Evolutionary conservation across 1,284 basidiomycete species (phyloP).

Genomic region (Ustilago shanxiensis): DNA sequence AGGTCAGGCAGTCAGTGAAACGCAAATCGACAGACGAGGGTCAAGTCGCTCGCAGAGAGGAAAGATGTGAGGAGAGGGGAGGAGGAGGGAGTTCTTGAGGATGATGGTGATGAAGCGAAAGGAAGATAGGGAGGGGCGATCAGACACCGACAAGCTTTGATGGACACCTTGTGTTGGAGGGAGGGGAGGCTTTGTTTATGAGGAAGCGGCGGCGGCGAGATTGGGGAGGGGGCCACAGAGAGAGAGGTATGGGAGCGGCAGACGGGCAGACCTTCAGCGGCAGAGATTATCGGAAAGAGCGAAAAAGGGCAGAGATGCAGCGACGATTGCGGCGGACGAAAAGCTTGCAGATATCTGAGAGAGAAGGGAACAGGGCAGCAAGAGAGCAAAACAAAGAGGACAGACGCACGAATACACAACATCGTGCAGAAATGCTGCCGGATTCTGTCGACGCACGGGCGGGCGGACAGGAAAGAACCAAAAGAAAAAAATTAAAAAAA

Average conservation of each 20-base stretch:
- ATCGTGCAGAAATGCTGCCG: constrained; percentile 11
- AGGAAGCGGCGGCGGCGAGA: constrained; percentile 10
- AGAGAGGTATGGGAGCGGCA: constrained; percentile 1
- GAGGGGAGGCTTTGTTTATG: constrained; percentile 35
- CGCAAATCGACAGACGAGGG: constrained; percentile 27
- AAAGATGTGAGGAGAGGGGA: neutral
- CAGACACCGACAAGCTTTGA: neutral
- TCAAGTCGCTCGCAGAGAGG: constrained; percentile 28
- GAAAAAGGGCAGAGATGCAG: neutral
- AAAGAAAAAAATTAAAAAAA: constrained; percentile 1
- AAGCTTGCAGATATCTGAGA: constrained; percentile 2
- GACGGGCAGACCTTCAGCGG: neutral
- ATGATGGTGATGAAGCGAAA: constrained; percentile 38
- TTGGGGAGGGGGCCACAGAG: neutral
- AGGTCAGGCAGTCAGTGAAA: constrained; percentile 18
- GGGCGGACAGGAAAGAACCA: neutral
- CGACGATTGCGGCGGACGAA: constrained; percentile 19
- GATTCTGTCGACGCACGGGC: constrained; percentile 15
- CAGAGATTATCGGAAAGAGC: neutral
- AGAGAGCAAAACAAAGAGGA: constrained; percentile 9
- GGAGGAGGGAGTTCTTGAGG: constrained; percentile 34
- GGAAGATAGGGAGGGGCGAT: constrained; percentile 8
- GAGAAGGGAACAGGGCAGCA: neutral
- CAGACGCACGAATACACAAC: constrained; percentile 4
- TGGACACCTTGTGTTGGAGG: neutral